Conservation (phyloP, 2,329 filamentous ascomycete genomes). For the Aotearoamyces nothofagi region DNA sequence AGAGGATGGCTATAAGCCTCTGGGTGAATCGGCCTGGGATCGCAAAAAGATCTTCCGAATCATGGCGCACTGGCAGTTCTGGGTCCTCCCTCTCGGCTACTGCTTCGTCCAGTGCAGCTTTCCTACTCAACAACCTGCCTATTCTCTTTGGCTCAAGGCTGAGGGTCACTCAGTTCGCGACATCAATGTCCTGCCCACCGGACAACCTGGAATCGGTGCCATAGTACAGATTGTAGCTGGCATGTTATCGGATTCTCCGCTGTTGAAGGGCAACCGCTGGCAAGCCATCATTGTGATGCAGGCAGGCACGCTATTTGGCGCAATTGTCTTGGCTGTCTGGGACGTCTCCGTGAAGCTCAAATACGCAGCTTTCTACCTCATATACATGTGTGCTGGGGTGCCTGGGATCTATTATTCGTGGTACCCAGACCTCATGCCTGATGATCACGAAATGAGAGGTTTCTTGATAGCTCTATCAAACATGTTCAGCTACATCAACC, state of each 20-base stretch:
- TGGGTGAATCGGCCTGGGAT: slow-evolving; percentile 13
- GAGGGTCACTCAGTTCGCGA: slow-evolving; percentile 25
- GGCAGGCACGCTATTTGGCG: slow-evolving; percentile 12
- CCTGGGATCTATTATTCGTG: slow-evolving; percentile 20
- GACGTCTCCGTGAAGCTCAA: slow-evolving; percentile 17
- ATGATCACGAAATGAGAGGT: slow-evolving; percentile 14
- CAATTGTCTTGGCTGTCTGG: slow-evolving; percentile 17
- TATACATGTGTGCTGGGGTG: slow-evolving; percentile 18
- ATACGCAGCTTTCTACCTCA: slow-evolving; percentile 19
- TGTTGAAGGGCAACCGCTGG: slow-evolving; percentile 12
- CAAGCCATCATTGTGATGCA: slow-evolving; percentile 13
- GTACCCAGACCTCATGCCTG: slow-evolving; percentile 14
- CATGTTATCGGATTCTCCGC: slow-evolving; percentile 12
- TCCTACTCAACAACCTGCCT: too few relatives aligned
- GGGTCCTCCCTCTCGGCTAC: slow-evolving; percentile 22
- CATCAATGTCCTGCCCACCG: slow-evolving; percentile 12
- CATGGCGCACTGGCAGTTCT: slow-evolving; percentile 23
- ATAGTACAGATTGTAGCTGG: slow-evolving; percentile 11
- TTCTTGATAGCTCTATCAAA: slow-evolving; percentile 10
- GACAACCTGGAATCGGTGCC: slow-evolving; percentile 7
- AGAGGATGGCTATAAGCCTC: slow-evolving; percentile 13
- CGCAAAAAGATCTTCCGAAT: slow-evolving; percentile 15
- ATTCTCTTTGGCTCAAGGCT: slow-evolving; percentile 26
- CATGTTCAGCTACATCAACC: slow-evolving; percentile 10
- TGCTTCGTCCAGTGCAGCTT: too few relatives aligned